Conservation (phyloP, 257 asterid species). For the Craterostigma plantagineum region DNA sequence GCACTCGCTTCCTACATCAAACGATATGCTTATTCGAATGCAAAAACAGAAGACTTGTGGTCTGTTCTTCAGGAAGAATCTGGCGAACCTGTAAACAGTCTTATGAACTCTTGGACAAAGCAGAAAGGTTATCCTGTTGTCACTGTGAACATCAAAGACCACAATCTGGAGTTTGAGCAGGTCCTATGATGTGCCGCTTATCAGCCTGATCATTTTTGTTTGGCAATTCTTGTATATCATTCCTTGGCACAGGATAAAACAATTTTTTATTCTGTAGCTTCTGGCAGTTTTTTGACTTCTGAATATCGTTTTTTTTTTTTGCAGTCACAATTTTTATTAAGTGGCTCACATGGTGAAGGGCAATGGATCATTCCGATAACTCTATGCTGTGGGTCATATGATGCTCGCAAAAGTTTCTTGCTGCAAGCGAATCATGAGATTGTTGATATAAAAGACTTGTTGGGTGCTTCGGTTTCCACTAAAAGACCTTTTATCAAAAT, state of each 20-base stretch:
- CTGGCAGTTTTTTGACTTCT: not conserved
- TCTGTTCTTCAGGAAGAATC: constrained; percentile 80
- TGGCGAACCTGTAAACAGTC: constrained; percentile 82
- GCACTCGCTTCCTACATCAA: constrained; percentile 82
- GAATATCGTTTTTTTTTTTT: not conserved
- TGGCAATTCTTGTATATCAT: too few relatives aligned
- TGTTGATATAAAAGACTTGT: constrained; percentile 40
- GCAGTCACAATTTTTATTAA: constrained; percentile 70
- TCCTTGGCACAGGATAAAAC: too few relatives aligned
- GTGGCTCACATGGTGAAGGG: constrained; percentile 72
- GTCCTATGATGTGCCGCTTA: constrained; percentile 17
- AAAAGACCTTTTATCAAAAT: constrained; percentile 58
- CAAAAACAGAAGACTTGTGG: constrained; percentile 94
- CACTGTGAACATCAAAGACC: constrained; percentile 53
- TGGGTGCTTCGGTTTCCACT: constrained; percentile 27
- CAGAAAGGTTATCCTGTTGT: constrained; percentile 89
- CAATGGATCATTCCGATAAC: constrained; percentile 90
- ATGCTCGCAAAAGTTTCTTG: constrained; percentile 51
- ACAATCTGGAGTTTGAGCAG: constrained; percentile 73
- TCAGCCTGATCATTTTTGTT: constrained; percentile 5
- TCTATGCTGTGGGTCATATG: constrained; percentile 58
- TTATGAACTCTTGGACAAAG: constrained; percentile 89
- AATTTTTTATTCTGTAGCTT: not conserved
- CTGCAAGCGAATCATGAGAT: constrained; percentile 47
- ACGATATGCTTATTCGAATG: constrained; percentile 68